Evolutionary conservation across 177 flowering plant genomes (phyloP).

Genomic region (Vitis hybrid): DNA sequence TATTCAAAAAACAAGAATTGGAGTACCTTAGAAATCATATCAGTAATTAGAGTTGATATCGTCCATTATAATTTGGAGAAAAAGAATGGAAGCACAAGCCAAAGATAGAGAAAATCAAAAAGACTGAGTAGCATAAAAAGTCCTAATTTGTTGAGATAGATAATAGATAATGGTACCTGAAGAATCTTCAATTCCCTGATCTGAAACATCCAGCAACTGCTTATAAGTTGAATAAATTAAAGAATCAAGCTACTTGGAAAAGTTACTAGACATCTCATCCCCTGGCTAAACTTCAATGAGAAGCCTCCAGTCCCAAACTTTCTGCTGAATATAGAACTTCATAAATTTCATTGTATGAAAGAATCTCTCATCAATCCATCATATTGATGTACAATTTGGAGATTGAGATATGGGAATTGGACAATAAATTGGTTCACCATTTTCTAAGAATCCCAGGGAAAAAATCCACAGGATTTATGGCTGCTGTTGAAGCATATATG

Average conservation of each 20-base stretch:
- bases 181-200: conserved; percentile 13
- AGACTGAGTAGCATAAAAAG: not conserved
- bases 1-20: no score
- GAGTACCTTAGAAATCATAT: no score
- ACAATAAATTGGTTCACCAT: conserved; percentile 1
- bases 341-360: conserved; percentile 3
- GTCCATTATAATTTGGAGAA: not conserved
- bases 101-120: not conserved
- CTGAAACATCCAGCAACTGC: conserved; percentile 9
- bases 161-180: conserved; percentile 32
- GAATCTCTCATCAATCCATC: not conserved
- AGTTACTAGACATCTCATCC: conserved; percentile 20
- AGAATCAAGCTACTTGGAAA: conserved; percentile 15
- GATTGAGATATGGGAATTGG: conserved; percentile 9
- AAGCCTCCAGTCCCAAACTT: conserved; percentile 3
- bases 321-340: conserved; percentile 15
- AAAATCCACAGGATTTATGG: conserved; percentile 4
- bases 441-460: not conserved
- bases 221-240: conserved; percentile 20
- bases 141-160: not conserved
- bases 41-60: no score
- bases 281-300: conserved; percentile 9
- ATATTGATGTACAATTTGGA: conserved; percentile 6
- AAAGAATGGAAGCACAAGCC: not conserved
- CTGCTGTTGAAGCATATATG: conserved; percentile 4